Evolutionary conservation across 176 grass and related monocot genomes (phyloP).

Genomic region (Eleusine indica): DNA sequence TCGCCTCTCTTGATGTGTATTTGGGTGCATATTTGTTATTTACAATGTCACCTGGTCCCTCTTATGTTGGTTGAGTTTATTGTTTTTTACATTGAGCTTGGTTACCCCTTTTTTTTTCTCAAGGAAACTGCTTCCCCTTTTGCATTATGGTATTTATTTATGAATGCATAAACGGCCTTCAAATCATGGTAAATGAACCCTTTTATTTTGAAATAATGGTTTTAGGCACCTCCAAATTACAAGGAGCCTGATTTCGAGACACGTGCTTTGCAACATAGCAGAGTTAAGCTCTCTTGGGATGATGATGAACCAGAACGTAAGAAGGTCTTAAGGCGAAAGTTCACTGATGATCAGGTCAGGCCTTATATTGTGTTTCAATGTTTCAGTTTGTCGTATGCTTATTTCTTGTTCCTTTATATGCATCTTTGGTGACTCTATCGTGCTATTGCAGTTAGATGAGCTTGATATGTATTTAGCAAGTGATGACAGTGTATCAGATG

Average conservation of each 20-base stretch:
- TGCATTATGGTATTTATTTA: conserved; percentile 8
- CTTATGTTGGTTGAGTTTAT: neutral
- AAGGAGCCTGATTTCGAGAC: conserved; percentile 84
- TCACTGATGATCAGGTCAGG: conserved; percentile 77
- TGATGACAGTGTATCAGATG: conserved; percentile 65
- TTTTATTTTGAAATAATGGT: conserved; percentile 21
- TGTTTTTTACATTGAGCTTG: neutral
- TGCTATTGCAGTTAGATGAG: conserved; percentile 67
- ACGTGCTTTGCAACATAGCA: conserved; percentile 83
- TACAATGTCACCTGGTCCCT: neutral
- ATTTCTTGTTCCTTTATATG: conserved; percentile 29
- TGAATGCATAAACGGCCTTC: conserved; percentile 4
- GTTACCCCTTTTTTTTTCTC: neutral
- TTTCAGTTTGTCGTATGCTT: conserved; percentile 16
- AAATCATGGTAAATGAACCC: conserved; percentile 2
- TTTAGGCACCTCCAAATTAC: conserved; percentile 68
- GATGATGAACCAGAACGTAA: conserved; percentile 88
- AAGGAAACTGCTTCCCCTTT: neutral
- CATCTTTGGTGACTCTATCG: conserved; percentile 16
- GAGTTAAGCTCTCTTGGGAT: conserved; percentile 85
- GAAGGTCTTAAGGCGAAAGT: conserved; percentile 71
- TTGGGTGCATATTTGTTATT: neutral
- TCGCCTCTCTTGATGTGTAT: neutral
- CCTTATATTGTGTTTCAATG: neutral
- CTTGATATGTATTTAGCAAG: conserved; percentile 69